Conservation (phyloP, 2,329 filamentous ascomycete species). For the Dothideomycetes sp. region DNA sequence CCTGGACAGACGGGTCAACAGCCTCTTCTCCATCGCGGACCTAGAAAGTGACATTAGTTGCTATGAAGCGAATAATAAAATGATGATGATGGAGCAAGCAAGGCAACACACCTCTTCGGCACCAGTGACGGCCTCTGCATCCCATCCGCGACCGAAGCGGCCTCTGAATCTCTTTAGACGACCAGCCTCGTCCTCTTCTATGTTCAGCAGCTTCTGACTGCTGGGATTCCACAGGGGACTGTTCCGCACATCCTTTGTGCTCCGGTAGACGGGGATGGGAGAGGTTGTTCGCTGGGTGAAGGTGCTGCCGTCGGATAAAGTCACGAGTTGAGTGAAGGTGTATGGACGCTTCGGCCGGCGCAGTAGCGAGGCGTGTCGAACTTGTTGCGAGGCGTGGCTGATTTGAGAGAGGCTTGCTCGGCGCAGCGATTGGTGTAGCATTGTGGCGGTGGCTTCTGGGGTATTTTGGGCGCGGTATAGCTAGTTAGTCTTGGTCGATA, state of each 20-base stretch:
- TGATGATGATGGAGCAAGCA: neutral
- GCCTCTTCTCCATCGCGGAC: conserved; percentile 39
- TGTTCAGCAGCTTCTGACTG: conserved; percentile 67
- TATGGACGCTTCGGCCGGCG: conserved; percentile 84
- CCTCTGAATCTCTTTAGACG: conserved; percentile 75
- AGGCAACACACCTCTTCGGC: conserved; percentile 8
- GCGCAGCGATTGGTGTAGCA: conserved; percentile 3
- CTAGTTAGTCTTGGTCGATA: no score
- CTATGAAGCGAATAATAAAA: neutral
- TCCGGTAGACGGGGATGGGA: conserved; percentile 50
- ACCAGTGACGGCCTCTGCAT: conserved; percentile 37
- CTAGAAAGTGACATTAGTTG: conserved; percentile 9
- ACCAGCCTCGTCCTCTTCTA: conserved; percentile 93
- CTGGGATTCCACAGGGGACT: conserved; percentile 83
- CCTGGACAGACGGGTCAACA: conserved; percentile 28
- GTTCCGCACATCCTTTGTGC: conserved; percentile 78
- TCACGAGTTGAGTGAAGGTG: conserved; percentile 93
- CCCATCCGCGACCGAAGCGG: conserved; percentile 76
- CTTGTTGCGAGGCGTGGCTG: conserved; percentile 34
- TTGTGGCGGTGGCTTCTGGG: conserved; percentile 3
- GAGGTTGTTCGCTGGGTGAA: conserved; percentile 71
- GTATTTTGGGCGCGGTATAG: no score
- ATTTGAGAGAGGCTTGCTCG: conserved; percentile 6
- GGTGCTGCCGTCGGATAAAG: conserved; percentile 80
- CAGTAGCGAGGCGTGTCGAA: conserved; percentile 75